A percentile compares a stretch with the other conserved stretches of the same genome.
Conservation (phyloP, 164 flowering plant species). For the Protea cynaroides region DNA sequence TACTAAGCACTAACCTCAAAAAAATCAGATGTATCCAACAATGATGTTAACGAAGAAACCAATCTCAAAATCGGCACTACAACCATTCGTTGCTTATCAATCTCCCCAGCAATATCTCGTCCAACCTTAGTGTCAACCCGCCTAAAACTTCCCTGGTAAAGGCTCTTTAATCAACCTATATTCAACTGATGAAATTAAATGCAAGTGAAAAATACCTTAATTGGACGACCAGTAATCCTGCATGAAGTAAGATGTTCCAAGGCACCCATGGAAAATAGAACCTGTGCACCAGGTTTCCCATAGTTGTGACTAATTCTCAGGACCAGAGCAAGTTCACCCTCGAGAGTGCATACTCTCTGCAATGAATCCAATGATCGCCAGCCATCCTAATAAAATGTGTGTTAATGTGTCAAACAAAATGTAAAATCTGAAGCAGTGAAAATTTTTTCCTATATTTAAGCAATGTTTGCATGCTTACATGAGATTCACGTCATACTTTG, state of each 20-base stretch:
- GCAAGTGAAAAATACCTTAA: conserved; percentile 25
- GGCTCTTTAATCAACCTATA: conserved; percentile 3
- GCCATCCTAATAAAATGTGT: conserved; percentile 40
- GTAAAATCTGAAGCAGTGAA: too few species aligned
- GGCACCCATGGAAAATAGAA: conserved; percentile 82
- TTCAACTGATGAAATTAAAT: background rate
- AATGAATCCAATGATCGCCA: conserved; percentile 50
- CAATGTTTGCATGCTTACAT: too few species aligned
- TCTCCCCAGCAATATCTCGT: conserved; percentile 35
- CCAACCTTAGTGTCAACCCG: conserved; percentile 41
- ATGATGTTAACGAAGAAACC: conserved; percentile 67
- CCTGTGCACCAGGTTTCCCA: conserved; percentile 84
- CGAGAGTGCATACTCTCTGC: conserved; percentile 69
- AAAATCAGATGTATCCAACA: conserved; percentile 77
- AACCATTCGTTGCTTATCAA: conserved; percentile 50
- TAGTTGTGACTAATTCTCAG: conserved; percentile 78
- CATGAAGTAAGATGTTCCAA: conserved; percentile 79
- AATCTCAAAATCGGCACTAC: conserved; percentile 68
- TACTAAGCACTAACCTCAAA: conserved; percentile 72
- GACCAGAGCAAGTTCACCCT: conserved; percentile 74
- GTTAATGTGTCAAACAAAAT: too few species aligned
- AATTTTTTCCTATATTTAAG: too few species aligned
- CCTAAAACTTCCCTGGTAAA: conserved; percentile 55
- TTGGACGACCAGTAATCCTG: conserved; percentile 46
- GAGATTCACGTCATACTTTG: too few species aligned